These are phyloP conservation scores for Lepidopterella palustris DNA, from an alignment of 495 filamentous ascomycete species.

Conservation along the genomic window DNA sequence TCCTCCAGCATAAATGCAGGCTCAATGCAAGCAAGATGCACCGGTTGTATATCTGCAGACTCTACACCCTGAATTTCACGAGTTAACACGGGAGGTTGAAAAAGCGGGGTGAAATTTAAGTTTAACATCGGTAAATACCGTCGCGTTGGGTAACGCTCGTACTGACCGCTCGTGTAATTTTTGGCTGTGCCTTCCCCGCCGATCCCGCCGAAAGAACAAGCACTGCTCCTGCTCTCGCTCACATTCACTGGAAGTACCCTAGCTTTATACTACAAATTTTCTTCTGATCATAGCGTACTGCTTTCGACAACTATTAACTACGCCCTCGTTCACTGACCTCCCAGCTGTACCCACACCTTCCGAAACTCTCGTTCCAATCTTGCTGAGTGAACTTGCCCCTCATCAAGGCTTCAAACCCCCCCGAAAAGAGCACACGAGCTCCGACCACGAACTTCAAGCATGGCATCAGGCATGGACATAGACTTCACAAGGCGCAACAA, in stretches of 20 bases:
- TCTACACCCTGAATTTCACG: too few relatives aligned
- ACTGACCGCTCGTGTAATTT: neutral
- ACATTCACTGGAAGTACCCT: too few relatives aligned
- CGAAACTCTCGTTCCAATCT: neutral
- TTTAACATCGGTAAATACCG: neutral
- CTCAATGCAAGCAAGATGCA: too few relatives aligned
- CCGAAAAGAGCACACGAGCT: slow-evolving; percentile 1
- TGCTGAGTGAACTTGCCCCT: neutral
- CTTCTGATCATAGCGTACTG: too few relatives aligned
- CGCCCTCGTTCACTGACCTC: too few relatives aligned
- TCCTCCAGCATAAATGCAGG: too few relatives aligned
- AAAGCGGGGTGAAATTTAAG: neutral
- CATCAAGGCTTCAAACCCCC: neutral
- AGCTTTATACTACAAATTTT: too few relatives aligned
- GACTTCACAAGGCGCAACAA: slow-evolving; percentile 78
- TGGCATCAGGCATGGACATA: slow-evolving; percentile 50
- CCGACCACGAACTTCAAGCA: neutral
- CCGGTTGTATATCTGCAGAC: too few relatives aligned
- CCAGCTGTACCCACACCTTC: neutral
- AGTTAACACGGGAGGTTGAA: neutral
- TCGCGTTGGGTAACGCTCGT: neutral
- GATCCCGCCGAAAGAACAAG: neutral
- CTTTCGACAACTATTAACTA: too few relatives aligned
- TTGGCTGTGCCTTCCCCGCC: neutral
- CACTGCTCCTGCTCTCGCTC: neutral